Conservation (phyloP, 306 rosid genomes). For the Cucurbita pepo region DNA sequence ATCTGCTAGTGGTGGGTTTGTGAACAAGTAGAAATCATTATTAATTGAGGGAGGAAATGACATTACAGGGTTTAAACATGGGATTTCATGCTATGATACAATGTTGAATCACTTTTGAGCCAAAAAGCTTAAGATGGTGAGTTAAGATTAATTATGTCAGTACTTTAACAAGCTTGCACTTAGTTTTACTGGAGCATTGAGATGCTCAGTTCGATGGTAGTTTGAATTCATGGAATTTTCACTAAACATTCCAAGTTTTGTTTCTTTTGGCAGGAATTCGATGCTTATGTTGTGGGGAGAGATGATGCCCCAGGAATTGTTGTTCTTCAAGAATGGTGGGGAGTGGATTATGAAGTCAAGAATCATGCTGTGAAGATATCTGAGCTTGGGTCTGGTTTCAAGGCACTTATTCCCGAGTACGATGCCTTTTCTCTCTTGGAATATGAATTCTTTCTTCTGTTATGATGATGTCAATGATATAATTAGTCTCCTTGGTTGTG, state of each 20-base stretch:
- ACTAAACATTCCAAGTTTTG: neutral
- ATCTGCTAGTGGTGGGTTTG: too few species aligned
- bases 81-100: too few species aligned
- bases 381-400: conserved; percentile 57
- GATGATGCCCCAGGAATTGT: conserved; percentile 86
- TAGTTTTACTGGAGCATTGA: too few species aligned
- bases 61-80: too few species aligned
- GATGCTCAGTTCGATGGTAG: neutral
- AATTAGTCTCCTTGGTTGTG: neutral
- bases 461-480: neutral
- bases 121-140: too few species aligned
- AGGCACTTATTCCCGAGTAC: conserved; percentile 94
- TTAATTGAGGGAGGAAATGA: too few species aligned
- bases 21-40: too few species aligned
- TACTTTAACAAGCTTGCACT: too few species aligned
- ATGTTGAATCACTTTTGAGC: too few species aligned
- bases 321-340: conserved; percentile 93
- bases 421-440: neutral
- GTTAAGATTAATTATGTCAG: too few species aligned
- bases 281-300: conserved; percentile 67
- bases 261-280: conserved; percentile 42
- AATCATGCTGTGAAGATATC: conserved; percentile 72
- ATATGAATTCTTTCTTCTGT: neutral
- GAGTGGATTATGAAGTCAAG: conserved; percentile 69
- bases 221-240: neutral